Evolutionary conservation across 2,329 filamentous ascomycete species (phyloP), one percentile per base, ranked within the genome.

Genomic region (Scedosporium apiospermum): DNA sequence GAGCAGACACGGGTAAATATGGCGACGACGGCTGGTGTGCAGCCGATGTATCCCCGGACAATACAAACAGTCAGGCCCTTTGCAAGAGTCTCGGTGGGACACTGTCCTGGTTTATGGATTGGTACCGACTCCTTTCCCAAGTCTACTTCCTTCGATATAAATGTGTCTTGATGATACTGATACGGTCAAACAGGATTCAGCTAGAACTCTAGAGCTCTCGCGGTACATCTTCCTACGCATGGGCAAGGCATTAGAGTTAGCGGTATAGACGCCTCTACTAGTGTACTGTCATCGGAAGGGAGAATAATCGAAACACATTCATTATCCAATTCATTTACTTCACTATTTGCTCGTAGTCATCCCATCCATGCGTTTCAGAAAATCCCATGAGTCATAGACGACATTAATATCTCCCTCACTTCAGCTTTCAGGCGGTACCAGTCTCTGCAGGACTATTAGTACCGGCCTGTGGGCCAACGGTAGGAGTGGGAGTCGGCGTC

Each of bases 11-110:
- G 41, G 66, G 66, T 3, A 71, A 74, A 0, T 83, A 77, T 42
- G 76, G 75, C 1, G 67, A 76, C 0, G 82, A 83, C 44, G 80
- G 76, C 6, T 84, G 81, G 76, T 80, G 78, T 27, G 80, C 84
- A 64, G 87, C 87, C 2, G 86, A 90, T 71, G 88, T 91, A 0
- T 80, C 83, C 2, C 74, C 79, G 0, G 79, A 80, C 0, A 91
- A 91, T 66, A 63, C 70, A 1, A 79, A 81, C 49, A 90, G 88
- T 68, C 80, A 83, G 58, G 80, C 76, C 0, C 82, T 90, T 42
- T 89, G 86, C 67, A 81, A 73, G 69, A 84, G 85, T 63, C 69
- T 90, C 53, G 82, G 84, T 1, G 87, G 85, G 0, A 78, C 74
- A 65, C 72, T 76, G 2, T 71, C 74, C 14, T 89, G 85, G 84